phyloP scores from a whole-genome alignment of 1,284 basidiomycete genomes.

The Testicularia cyperi region DNA sequence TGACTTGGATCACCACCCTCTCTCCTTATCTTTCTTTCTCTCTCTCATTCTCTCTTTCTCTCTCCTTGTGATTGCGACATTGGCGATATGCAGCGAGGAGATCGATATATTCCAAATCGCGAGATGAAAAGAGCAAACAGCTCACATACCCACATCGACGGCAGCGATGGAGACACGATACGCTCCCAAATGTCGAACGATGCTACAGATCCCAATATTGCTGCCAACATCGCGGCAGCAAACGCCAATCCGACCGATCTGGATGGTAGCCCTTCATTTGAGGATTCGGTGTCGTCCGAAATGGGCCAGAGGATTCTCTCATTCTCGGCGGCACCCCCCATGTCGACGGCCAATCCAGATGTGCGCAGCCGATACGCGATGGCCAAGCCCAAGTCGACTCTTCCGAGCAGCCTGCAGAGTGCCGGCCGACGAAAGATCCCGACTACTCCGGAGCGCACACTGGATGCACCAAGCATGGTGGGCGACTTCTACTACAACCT shows the following conservation, averaged over 20 bases:
- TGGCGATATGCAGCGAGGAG: constrained; percentile 41
- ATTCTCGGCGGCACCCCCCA: constrained; percentile 62
- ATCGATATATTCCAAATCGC: constrained; percentile 55
- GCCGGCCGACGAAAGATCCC: constrained; percentile 73
- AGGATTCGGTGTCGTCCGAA: constrained; percentile 57
- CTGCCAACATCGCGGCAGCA: constrained; percentile 40
- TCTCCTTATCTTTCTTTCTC: too few species aligned
- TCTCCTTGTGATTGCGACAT: background rate
- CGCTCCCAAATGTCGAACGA: constrained; percentile 22
- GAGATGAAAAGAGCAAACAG: constrained; percentile 41
- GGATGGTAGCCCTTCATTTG: constrained; percentile 40
- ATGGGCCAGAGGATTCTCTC: constrained; percentile 61
- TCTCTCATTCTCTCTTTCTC: background rate
- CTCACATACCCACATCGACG: constrained; percentile 31
- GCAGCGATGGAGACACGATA: constrained; percentile 45
- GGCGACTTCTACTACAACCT: constrained; percentile 98
- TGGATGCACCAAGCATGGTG: constrained; percentile 91
- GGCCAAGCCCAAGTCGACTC: constrained; percentile 45
- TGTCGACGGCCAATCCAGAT: constrained; percentile 58
- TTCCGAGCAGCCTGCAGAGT: constrained; percentile 51
- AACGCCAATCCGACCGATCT: constrained; percentile 46
- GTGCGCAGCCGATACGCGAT: constrained; percentile 50
- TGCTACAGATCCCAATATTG: constrained; percentile 33
- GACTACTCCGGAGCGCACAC: constrained; percentile 80
- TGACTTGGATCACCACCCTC: too few species aligned